Evolutionary conservation across 257 asterid genomes (phyloP), one percentile per base, ranked within the genome.

Genomic region (Solanum peruvianum): DNA sequence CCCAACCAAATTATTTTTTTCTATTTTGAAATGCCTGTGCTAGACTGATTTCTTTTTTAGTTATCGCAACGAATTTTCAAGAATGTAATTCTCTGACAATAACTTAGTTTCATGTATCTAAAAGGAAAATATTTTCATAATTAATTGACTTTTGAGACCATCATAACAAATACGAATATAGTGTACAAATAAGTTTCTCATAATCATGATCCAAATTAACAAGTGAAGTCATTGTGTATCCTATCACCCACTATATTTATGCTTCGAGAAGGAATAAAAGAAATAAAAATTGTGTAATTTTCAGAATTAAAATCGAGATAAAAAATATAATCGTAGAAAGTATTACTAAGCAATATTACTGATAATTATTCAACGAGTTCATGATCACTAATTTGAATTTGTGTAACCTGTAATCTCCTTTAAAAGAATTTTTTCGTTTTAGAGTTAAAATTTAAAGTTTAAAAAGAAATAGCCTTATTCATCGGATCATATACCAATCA

Each of bases 41-140:
- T 56, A 7, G 58, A 41, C 58, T 23, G 21, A 39, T 23, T 35
- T 20, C 20, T 56, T 0, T 18, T 2, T 56, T 1, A 7, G 20
- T 56, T 18, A 7, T 56, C 25, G 1, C 4, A 7, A 56, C 20
- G 4, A 56, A 56, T 56, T 56, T 1, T 20, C 11, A 20, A 56
- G 20, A 56, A 56, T 2, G 0, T 3, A 20, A 20, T 20, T 56
- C 9, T 20, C 0, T 20, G 1, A 20, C 20, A 20, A 56, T 56
- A 56, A 5, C 25, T 1, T 56, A 20, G 11, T 7, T 56, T 56
- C 25, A 7, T 10, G 12, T 56, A 56, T 56, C 66, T 7, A 56
- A 44, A 44, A 44, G 14, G 15, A 11, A 11, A 44, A 11, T 11
- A 44, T 44, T 44, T 44, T 44, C 2, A 2, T 56, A 20, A 20